Percentiles rank a stretch among this genome's conserved stretches.
phyloP scores from a whole-genome alignment of 306 rosid genomes.

The Lupinus albus region DNA sequence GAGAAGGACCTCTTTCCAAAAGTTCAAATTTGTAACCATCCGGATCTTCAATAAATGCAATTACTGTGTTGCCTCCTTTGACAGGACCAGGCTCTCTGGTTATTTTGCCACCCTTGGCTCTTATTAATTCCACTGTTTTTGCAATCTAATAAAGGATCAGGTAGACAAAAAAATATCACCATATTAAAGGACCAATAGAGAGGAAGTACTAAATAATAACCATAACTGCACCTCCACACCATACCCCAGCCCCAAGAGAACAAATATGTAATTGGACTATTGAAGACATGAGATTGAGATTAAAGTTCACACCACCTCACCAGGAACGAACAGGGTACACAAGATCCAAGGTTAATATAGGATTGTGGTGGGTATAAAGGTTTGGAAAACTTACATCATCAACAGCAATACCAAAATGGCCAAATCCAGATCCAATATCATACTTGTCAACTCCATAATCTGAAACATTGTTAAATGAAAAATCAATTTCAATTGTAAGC shows the following conservation, averaged over 20 bases:
- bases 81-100: slow-evolving; percentile 95
- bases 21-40: slow-evolving; percentile 99
- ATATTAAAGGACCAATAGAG: slow-evolving; percentile 36
- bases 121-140: slow-evolving; percentile 86
- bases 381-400: slow-evolving; percentile 76
- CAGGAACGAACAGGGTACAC: slow-evolving; percentile 23
- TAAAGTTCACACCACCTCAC: slow-evolving; percentile 17
- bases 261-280: neutral
- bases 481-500: slow-evolving; percentile 30
- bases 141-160: slow-evolving; percentile 56
- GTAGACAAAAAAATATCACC: slow-evolving; percentile 32
- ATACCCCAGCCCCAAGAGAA: slow-evolving; percentile 1
- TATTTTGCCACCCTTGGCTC: slow-evolving; percentile 91
- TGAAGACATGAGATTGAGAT: slow-evolving; percentile 31
- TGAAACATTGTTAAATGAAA: slow-evolving; percentile 50
- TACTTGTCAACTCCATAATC: slow-evolving; percentile 93
- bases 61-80: slow-evolving; percentile 87
- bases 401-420: slow-evolving; percentile 92
- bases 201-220: slow-evolving; percentile 30
- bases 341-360: slow-evolving; percentile 31
- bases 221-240: slow-evolving; percentile 30
- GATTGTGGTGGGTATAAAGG: slow-evolving; percentile 4
- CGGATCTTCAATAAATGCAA: slow-evolving; percentile 92
- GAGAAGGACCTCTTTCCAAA: slow-evolving; percentile 90
- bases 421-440: slow-evolving; percentile 90